These are phyloP conservation scores for Heterobasidion occidentale DNA, from an alignment of 1,284 basidiomycete genomes.

Conservation along the genomic window DNA sequence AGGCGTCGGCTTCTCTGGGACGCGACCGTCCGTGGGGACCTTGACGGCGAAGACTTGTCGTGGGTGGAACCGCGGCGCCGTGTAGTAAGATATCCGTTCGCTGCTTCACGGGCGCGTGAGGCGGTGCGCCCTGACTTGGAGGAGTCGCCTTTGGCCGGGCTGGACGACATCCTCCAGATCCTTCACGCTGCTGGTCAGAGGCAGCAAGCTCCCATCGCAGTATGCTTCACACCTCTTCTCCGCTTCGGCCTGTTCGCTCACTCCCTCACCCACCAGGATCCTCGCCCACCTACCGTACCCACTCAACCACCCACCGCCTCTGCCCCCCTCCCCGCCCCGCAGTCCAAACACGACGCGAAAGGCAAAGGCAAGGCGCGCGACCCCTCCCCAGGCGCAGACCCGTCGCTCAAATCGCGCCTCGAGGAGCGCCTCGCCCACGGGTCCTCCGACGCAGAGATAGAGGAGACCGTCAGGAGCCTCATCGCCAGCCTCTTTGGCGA, in stretches of 20 bases:
- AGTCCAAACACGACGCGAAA: not conserved
- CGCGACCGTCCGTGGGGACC: not conserved
- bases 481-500: not conserved
- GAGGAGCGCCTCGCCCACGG: not conserved
- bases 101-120: not conserved
- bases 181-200: not conserved
- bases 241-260: not conserved
- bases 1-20: not conserved
- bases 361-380: not conserved
- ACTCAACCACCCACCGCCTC: not conserved
- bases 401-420: not conserved
- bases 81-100: not conserved
- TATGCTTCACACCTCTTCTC: not conserved
- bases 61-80: not conserved
- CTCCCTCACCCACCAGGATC: not conserved
- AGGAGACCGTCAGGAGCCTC: not conserved
- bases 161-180: not conserved
- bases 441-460: not conserved
- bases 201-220: not conserved
- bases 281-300: not conserved
- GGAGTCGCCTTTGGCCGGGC: not conserved
- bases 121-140: not conserved
- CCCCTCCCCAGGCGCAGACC: not conserved
- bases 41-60: not conserved
- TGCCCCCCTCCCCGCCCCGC: not conserved